Base-by-base conservation (phyloP, 345 rosid genomes). In the Dovyalis caffra region DNA sequence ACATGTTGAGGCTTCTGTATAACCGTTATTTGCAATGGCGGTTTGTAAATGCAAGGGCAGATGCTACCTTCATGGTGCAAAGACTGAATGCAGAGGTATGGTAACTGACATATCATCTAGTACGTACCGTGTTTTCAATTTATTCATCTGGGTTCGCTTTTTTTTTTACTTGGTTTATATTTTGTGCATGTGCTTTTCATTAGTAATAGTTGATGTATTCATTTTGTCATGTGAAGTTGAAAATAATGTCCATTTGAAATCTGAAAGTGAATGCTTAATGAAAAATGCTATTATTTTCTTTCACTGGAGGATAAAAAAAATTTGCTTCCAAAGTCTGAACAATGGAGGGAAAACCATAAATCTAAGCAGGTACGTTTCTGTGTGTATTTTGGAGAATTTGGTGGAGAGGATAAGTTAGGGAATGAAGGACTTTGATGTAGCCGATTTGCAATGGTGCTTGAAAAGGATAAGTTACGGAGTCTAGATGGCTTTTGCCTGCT, bases 11-110 rank as follows among this genome's bases (percentile, higher is more conserved):
- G 90, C 97, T 92, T 83, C 80, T 95, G 56, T 88, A 95, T 76
- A 91, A 92, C 77, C 87, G 87, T 71, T 79, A 88, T 77, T 80
- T 95, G 81, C 95, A 91, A 80, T 92, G 94, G 99, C 88, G 97
- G 80, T 89, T 95, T 80, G 89, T 85, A 62, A 92, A 91, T 83
- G 97, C 97, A 2, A 85, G 89, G 77, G 94, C 91, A 29, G 92
- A 87, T 83, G 86, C 94, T 74, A 85, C 91, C 63, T 82, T 85
- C 88, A 83, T 78, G 81, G 77, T 88, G 78, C 97, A 91, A 81
- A 86, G 72, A 82, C 76, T 79, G 76, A 84, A 33, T 73, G 94
- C 95, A 45, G 94, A 90, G 99, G 99, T 95, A 90, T 74, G 79
- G 29, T 70, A 20, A 49, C 65, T 49, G 51, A 29, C 25, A 8